Base-by-base conservation (phyloP, 164 flowering plant genomes). In the Pachysandra terminalis region DNA sequence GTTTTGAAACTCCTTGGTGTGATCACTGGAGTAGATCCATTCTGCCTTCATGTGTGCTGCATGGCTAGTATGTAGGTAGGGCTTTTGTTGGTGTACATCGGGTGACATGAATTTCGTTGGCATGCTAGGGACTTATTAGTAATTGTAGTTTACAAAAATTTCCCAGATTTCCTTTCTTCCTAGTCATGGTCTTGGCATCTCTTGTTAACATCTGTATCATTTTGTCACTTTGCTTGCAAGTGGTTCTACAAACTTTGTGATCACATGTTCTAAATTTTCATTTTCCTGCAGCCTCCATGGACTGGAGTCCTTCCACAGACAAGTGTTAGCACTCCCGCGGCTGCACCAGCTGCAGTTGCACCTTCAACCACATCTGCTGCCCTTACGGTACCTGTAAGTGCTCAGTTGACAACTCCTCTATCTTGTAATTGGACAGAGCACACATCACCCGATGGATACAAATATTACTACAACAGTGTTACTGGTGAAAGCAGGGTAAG, bases 371-470 rank as follows among this genome's bases (percentile, higher is more conserved):
- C 83, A 51, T 64, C 88, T 55, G 61, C 75, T 63, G 65, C 75
- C 49, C 64, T 87, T 65, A 73, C 73, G 57, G 73, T 56, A 28
- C 70, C 87, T 62, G 72, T 61, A 53, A 67, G 40, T 54, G 37
- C 74, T 2, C 83, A 72, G 71, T 22, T 53, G n/a, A 71, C 59
- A 26, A 79, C 81, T 67, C 76, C 84, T 63, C 71, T 70, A 55
- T 84, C 82, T 73, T 87, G 93, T 78, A 84, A 73, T 72, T 96
- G 99, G 99, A 89, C 98, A 16, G 98, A 96, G 78, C 99, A 96
- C 77, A 85, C 88, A 3, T 90, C 98, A 6, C 99, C 99, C 19
- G 99, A 90, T 75, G 98, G 98, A 55, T 88, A 76, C 76, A 93
- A 93, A 66, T 95, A 95, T 70, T 95, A 90, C 65, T 88, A 90